phyloP scores from a whole-genome alignment of 2,329 filamentous ascomycete genomes.

The Alternaria atra region DNA sequence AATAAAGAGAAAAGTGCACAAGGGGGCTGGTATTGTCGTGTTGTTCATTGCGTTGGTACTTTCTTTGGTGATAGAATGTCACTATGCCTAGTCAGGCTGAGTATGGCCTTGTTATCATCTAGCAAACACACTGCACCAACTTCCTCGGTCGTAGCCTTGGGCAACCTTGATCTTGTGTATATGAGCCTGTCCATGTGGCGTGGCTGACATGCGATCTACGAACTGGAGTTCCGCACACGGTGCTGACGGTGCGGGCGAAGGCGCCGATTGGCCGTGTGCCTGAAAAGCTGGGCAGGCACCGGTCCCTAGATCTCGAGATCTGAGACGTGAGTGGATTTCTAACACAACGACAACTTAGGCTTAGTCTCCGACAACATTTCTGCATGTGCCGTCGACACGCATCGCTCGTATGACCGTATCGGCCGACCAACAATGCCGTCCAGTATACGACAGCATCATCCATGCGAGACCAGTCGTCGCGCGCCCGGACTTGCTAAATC shows the following conservation, averaged over 20 bases:
- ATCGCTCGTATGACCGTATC: conserved; percentile 3
- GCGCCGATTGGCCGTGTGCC: conserved; percentile 25
- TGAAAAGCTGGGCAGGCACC: conserved; percentile 4
- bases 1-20: neutral
- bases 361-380: conserved; percentile 1
- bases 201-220: conserved; percentile 13
- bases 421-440: neutral
- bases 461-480: conserved; percentile 1
- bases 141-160: neutral
- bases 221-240: neutral
- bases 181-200: neutral
- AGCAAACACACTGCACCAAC: neutral
- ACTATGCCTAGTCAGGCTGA: neutral
- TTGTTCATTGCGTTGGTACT: neutral
- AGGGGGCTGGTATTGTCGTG: neutral
- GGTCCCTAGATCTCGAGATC: neutral
- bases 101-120: neutral
- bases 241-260: conserved; percentile 1
- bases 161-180: neutral
- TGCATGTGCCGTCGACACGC: conserved; percentile 2
- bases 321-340: conserved; percentile 9
- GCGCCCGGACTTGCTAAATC: conserved; percentile 9
- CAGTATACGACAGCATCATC: conserved; percentile 3
- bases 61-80: neutral
- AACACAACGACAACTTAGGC: neutral